A percentile compares a stretch with the other conserved stretches of the same genome.
Evolutionary conservation across 352 stramenopile species (phyloP).

Genomic region (Pythium apleroticum): DNA sequence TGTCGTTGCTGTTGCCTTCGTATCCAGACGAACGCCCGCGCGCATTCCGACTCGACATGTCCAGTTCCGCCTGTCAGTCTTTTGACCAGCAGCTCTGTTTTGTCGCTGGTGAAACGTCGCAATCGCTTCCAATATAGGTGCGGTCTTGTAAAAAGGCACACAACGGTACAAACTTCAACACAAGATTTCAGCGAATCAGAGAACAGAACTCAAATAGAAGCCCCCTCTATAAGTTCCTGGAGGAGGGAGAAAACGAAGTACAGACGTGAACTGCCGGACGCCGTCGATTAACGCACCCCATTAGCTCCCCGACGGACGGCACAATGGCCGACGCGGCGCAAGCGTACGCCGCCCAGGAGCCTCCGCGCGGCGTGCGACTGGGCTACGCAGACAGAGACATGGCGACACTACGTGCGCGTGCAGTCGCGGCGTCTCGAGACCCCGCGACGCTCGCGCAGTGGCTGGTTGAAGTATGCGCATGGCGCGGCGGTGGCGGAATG

Average conservation of each 20-base stretch:
- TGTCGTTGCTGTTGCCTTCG: not conserved
- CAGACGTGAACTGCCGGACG: not conserved
- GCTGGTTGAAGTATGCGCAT: constrained; percentile 22
- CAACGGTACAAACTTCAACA: constrained; percentile 14
- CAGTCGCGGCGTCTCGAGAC: constrained; percentile 4
- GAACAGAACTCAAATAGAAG: not conserved
- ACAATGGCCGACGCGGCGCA: constrained; percentile 17
- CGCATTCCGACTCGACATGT: not conserved
- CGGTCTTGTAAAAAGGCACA: not conserved
- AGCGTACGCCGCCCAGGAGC: constrained; percentile 4
- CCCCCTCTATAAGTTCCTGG: constrained; percentile 3
- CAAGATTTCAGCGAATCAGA: constrained; percentile 14
- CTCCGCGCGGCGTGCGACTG: not conserved
- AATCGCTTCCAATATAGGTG: not conserved
- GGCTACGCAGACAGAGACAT: not conserved
- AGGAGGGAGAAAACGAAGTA: constrained; percentile 7
- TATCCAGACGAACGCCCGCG: not conserved
- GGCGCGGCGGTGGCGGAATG: not conserved
- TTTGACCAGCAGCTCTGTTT: not conserved
- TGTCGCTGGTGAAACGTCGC: constrained; percentile 11
- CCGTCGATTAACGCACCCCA: constrained; percentile 4
- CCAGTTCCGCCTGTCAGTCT: not conserved
- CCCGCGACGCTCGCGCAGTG: constrained; percentile 25
- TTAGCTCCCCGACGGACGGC: not conserved
- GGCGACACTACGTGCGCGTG: constrained; percentile 4